Evolutionary conservation across 108 stramenopile genomes (phyloP).

Genomic region (Skeletonema marinoi): DNA sequence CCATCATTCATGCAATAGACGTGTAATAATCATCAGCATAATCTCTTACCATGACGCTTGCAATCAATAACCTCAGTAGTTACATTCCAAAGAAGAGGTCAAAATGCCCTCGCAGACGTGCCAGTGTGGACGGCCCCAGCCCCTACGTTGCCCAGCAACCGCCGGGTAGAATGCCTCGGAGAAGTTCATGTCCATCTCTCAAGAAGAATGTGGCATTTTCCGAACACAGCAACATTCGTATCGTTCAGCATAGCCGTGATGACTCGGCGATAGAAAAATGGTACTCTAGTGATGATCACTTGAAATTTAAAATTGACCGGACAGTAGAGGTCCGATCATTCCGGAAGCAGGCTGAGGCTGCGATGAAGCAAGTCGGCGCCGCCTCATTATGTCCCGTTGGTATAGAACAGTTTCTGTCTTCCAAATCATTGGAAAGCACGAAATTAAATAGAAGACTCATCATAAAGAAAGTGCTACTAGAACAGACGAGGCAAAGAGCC

Average conservation of each 20-base stretch:
- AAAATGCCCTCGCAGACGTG: background rate
- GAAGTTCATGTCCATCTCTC: conserved; percentile 3
- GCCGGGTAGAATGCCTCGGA: background rate
- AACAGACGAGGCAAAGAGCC: conserved; percentile 39
- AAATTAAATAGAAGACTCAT: conserved; percentile 16
- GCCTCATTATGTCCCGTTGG: conserved; percentile 39
- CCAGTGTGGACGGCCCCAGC: background rate
- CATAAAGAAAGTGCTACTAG: conserved; percentile 31
- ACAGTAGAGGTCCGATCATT: conserved; percentile 24
- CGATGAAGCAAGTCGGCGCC: background rate
- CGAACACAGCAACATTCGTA: conserved; percentile 11
- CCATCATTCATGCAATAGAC: too few relatives aligned
- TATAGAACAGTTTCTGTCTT: conserved; percentile 37
- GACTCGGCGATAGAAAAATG: conserved; percentile 8
- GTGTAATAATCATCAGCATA: background rate
- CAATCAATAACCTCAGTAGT: background rate
- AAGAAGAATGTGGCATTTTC: conserved; percentile 43
- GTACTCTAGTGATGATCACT: conserved; percentile 31
- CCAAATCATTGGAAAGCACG: conserved; percentile 1
- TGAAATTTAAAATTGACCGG: conserved; percentile 36
- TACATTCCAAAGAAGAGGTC: background rate
- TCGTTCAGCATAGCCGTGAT: background rate
- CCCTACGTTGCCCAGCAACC: background rate
- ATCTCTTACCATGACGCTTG: background rate
- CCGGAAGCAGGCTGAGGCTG: background rate